Conservation (phyloP, 116 monocot genomes). For the Papilionanthe hybrid region DNA sequence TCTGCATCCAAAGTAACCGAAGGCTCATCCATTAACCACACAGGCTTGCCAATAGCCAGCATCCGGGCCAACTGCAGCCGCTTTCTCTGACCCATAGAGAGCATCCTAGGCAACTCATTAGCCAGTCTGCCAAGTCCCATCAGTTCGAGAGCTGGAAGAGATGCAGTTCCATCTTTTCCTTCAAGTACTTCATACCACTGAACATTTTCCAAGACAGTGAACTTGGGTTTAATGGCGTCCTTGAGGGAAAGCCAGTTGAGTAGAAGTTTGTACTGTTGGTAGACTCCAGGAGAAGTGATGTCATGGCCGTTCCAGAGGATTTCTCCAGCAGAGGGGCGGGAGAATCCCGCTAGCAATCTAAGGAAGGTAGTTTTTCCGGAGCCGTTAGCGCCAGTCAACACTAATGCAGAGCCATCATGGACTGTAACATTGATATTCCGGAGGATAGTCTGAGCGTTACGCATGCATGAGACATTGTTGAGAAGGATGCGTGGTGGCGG, state of each 20-base stretch:
- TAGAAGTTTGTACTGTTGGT: constrained; percentile 86
- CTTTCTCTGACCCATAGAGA: constrained; percentile 98
- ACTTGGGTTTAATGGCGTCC: constrained; percentile 75
- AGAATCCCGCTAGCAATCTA: constrained; percentile 93
- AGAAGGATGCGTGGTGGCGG: constrained; percentile 67
- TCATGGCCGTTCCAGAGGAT: constrained; percentile 97
- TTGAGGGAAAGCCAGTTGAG: constrained; percentile 92
- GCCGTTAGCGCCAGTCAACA: constrained; percentile 83
- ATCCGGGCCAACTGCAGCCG: constrained; percentile 80
- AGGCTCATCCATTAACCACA: constrained; percentile 98
- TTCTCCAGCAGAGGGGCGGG: constrained; percentile 86
- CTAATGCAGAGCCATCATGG: constrained; percentile 81
- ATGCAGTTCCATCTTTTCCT: constrained; percentile 67
- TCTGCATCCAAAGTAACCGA: constrained; percentile 84
- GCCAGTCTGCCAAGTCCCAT: constrained; percentile 89
- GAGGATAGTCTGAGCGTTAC: constrained; percentile 83
- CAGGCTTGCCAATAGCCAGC: constrained; percentile 78
- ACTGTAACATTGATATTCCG: constrained; percentile 75
- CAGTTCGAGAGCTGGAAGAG: constrained; percentile 50
- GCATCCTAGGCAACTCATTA: constrained; percentile 89
- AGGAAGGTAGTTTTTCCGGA: constrained; percentile 95
- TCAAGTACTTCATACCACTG: constrained; percentile 94
- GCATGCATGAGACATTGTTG: constrained; percentile 93
- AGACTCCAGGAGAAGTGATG: constrained; percentile 81
- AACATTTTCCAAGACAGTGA: constrained; percentile 81